phyloP scores from a whole-genome alignment of 2,329 filamentous ascomycete species.

The Fusarium bulbicola region DNA sequence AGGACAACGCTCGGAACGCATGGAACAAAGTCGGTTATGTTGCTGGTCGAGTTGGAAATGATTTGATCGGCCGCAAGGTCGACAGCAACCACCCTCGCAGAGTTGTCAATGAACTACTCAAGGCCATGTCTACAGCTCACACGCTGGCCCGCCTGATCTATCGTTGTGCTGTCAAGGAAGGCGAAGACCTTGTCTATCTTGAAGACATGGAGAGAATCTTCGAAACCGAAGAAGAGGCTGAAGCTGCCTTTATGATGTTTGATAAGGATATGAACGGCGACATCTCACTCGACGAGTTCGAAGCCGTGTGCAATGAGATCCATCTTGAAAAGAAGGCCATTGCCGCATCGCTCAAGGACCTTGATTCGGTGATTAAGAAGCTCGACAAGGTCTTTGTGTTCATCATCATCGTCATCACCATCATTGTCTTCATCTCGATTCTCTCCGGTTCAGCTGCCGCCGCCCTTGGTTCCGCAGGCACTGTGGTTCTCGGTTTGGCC shows the following conservation, averaged over 20 bases:
- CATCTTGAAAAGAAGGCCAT: slow-evolving; percentile 95
- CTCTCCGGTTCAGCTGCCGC: slow-evolving; percentile 91
- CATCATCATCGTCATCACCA: slow-evolving; percentile 80
- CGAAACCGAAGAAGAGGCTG: slow-evolving; percentile 83
- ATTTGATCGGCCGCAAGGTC: slow-evolving; percentile 83
- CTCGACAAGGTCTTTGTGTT: slow-evolving; percentile 90
- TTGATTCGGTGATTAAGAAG: slow-evolving; percentile 92
- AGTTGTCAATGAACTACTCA: slow-evolving; percentile 81
- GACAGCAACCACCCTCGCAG: slow-evolving; percentile 82
- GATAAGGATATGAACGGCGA: slow-evolving; percentile 98
- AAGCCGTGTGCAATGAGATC: slow-evolving; percentile 92
- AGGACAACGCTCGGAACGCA: slow-evolving; percentile 78
- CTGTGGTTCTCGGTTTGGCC: slow-evolving; percentile 85
- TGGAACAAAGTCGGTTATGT: slow-evolving; percentile 85
- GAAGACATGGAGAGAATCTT: slow-evolving; percentile 85
- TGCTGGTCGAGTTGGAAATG: slow-evolving; percentile 85
- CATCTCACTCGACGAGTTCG: slow-evolving; percentile 93
- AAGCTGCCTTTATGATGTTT: slow-evolving; percentile 90
- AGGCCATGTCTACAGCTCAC: slow-evolving; percentile 77
- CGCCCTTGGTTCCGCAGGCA: slow-evolving; percentile 89
- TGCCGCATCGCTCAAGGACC: slow-evolving; percentile 90
- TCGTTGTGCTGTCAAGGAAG: slow-evolving; percentile 81
- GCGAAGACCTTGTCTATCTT: slow-evolving; percentile 77
- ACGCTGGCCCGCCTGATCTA: slow-evolving; percentile 88
- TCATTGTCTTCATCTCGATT: slow-evolving; percentile 88